A percentile compares a stretch with the other conserved stretches of the same genome.
Conservation (phyloP, 306 rosid genomes). For the Castanospermum australe region DNA sequence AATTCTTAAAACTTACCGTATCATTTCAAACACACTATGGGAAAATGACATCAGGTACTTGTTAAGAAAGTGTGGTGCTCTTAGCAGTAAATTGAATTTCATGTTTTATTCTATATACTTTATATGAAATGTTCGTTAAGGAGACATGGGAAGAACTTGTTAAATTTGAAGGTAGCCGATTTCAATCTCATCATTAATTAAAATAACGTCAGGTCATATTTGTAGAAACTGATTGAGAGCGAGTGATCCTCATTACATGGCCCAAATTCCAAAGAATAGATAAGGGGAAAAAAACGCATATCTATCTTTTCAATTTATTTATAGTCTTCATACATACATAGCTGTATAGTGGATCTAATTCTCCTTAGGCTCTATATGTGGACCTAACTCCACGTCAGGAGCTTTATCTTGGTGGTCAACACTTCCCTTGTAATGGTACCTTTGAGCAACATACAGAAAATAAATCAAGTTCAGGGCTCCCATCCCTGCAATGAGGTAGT, state of each 20-base stretch:
- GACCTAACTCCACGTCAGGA: conserved; percentile 39
- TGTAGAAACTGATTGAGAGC: too few species aligned
- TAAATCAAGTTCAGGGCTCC: conserved; percentile 52
- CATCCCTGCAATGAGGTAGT: conserved; percentile 49
- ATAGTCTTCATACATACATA: not conserved
- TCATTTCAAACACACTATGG: too few species aligned
- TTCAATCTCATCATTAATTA: too few species aligned
- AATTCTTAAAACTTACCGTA: too few species aligned
- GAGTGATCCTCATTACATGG: not conserved
- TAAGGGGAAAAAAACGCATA: not conserved
- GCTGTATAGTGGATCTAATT: not conserved
- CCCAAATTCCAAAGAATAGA: not conserved
- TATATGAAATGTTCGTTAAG: too few species aligned
- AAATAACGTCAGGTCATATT: too few species aligned
- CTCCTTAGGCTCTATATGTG: conserved; percentile 24
- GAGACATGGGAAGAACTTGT: too few species aligned
- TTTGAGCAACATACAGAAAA: conserved; percentile 47
- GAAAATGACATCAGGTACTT: too few species aligned
- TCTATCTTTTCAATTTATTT: not conserved
- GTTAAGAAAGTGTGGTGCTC: too few species aligned
- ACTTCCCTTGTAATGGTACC: conserved; percentile 55
- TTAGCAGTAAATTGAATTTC: too few species aligned
- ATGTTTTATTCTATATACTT: too few species aligned
- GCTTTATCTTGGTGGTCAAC: conserved; percentile 13
- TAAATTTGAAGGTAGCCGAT: too few species aligned